Conservation (phyloP, 371 early-diverging fungal species). For the Cokeromyces recurvatus region DNA sequence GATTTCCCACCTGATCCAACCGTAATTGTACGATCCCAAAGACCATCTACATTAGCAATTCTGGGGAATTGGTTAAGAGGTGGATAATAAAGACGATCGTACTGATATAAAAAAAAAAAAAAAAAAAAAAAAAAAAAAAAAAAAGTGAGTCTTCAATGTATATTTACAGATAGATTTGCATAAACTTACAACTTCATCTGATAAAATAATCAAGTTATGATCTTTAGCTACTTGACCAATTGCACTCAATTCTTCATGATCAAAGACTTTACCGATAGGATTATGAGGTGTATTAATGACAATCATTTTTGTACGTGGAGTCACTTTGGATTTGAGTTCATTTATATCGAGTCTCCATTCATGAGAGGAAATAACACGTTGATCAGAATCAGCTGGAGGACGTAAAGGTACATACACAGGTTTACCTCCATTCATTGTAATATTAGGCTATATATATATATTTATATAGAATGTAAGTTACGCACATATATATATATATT, state of each 20-base stretch:
- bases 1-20: conserved; percentile 94
- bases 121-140: too few species aligned
- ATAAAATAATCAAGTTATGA: conserved; percentile 82
- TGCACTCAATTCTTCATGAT: conserved; percentile 70
- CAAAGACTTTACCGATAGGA: conserved; percentile 88
- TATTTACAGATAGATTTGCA: background rate
- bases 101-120: conserved; percentile 33
- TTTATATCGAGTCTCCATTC: conserved; percentile 87
- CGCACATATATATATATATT: too few species aligned
- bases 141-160: too few species aligned
- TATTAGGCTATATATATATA: conserved; percentile 62
- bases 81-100: conserved; percentile 86
- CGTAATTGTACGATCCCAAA: conserved; percentile 92
- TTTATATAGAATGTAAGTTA: too few species aligned
- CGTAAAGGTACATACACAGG: conserved; percentile 84
- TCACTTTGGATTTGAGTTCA: conserved; percentile 78
- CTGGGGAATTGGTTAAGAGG: conserved; percentile 62
- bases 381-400: conserved; percentile 44
- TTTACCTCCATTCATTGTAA: conserved; percentile 84
- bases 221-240: conserved; percentile 79
- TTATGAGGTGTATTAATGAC: conserved; percentile 96
- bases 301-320: conserved; percentile 78
- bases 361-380: conserved; percentile 47
- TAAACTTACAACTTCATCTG: conserved; percentile 85
- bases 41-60: conserved; percentile 76